Percentiles rank a stretch among this genome's conserved stretches.
These are phyloP conservation scores for Castanea sativa DNA, from an alignment of 306 rosid genomes.

Conservation along the genomic window DNA sequence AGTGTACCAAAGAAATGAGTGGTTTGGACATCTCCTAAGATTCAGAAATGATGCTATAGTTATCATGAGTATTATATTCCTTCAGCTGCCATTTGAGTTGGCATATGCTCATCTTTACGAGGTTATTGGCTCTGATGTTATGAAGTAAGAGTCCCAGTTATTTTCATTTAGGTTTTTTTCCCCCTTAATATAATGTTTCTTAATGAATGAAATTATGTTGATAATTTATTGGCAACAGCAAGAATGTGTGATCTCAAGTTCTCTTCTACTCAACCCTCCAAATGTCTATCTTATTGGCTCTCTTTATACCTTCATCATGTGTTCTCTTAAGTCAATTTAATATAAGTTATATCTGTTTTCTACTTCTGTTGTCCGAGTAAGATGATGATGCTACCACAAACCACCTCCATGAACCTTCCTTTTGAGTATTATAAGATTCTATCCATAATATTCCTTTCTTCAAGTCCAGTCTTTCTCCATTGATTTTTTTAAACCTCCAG, in stretches of 20 bases:
- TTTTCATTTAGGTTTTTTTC: slow-evolving; percentile 15
- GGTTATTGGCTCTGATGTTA: slow-evolving; percentile 52
- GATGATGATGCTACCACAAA: background rate
- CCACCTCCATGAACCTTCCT: background rate
- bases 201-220: background rate
- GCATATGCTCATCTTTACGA: slow-evolving; percentile 93
- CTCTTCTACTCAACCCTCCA: too few species aligned
- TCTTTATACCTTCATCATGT: background rate
- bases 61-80: slow-evolving; percentile 86
- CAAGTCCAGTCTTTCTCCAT: background rate
- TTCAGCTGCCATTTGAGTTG: slow-evolving; percentile 94
- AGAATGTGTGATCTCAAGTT: too few species aligned
- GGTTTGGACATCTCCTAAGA: slow-evolving; percentile 82
- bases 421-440: background rate
- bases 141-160: slow-evolving; percentile 57
- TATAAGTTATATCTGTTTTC: background rate
- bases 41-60: slow-evolving; percentile 82
- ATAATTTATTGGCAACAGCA: background rate
- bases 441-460: background rate
- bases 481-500: background rate
- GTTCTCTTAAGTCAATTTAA: background rate
- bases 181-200: slow-evolving; percentile 7
- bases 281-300: background rate
- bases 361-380: background rate
- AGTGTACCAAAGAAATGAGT: slow-evolving; percentile 71